phyloP scores from a whole-genome alignment of 257 asterid genomes.

The Capsicum baccatum region DNA sequence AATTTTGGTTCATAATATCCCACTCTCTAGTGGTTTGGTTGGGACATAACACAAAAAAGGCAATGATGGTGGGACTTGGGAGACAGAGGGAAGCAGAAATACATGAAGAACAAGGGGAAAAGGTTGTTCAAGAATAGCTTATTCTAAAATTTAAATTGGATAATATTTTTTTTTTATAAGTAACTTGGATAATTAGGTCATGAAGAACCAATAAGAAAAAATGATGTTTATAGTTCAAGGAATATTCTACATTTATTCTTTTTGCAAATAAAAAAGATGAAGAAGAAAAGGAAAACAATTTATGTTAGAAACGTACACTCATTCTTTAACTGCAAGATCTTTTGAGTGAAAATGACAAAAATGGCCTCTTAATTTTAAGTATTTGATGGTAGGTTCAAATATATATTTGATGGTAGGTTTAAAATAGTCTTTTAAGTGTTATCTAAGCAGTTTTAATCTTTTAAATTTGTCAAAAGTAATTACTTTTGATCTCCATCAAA shows the following conservation, averaged over 20 bases:
- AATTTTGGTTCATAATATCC: not conserved
- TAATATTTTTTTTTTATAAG: not conserved
- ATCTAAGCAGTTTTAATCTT: too few species aligned
- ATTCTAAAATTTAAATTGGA: slow-evolving; percentile 13
- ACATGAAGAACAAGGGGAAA: not conserved
- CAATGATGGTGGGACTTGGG: slow-evolving; percentile 16
- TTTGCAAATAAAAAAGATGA: not conserved
- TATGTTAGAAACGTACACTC: not conserved
- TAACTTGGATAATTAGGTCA: not conserved
- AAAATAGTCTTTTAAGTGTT: too few species aligned
- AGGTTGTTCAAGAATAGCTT: not conserved
- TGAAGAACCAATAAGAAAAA: not conserved
- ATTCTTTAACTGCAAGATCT: not conserved
- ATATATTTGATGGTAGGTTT: not conserved
- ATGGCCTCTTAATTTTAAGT: too few species aligned
- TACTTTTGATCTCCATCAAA: too few species aligned
- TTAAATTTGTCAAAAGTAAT: too few species aligned
- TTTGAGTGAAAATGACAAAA: not conserved
- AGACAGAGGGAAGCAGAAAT: slow-evolving; percentile 5
- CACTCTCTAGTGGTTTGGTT: not conserved
- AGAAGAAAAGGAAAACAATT: not conserved
- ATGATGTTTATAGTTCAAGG: not conserved
- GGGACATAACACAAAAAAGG: not conserved
- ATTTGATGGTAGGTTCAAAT: not conserved
- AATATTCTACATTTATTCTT: not conserved